Base-by-base conservation (phyloP, 2,329 filamentous ascomycete species). In the Paracamarosporium sp. region DNA sequence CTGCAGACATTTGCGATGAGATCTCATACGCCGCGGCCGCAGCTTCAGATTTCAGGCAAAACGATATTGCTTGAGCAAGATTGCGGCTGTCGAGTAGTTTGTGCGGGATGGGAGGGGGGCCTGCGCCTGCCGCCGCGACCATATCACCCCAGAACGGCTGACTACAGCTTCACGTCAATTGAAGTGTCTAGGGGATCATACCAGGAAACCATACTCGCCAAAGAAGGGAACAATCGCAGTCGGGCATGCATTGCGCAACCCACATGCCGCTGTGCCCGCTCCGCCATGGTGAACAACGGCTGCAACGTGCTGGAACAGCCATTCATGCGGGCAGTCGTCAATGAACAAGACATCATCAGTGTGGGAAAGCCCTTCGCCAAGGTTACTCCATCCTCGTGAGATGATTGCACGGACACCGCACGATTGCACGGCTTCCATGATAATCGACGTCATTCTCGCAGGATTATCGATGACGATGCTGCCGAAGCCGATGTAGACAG, bases 261-360 rank as follows among this genome's bases (percentile, higher is more conserved):
- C 92, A 0, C 91, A 90, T 0, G 92, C 91, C 0, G 91, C 93
- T 1, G 92, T 96, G n/a, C 92, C 92, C 3, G 92, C 92, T 55
- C 92, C 92, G 15, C 92, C 92, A 60, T 95, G 92, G 68, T 96
- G 92, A 4, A 93, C 88, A 1, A 96, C 91, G 38, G 86, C 88
- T 0, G 90, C 88, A 1, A 95, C 91, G 40, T 84, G 86, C 60
- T 91, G 82, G 73, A 96, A 96, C 0, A 96, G 79, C 92, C 92
- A 96, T 75, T 95, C 92, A 62, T 96, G 92, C 0, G 91, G 91
- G 43, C 89, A 88, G 68, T 93, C 93, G 22, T 89, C 91, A 22
- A 69, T 24, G 86, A 72, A 70, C 78, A 85, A 57, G 79, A 82
- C 27, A 1, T 43, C 46, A 2, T 59, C 20, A 11, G 61, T 24